Base-by-base conservation (phyloP, 495 filamentous ascomycete species). In the Hypoxylon crocopeplum region DNA sequence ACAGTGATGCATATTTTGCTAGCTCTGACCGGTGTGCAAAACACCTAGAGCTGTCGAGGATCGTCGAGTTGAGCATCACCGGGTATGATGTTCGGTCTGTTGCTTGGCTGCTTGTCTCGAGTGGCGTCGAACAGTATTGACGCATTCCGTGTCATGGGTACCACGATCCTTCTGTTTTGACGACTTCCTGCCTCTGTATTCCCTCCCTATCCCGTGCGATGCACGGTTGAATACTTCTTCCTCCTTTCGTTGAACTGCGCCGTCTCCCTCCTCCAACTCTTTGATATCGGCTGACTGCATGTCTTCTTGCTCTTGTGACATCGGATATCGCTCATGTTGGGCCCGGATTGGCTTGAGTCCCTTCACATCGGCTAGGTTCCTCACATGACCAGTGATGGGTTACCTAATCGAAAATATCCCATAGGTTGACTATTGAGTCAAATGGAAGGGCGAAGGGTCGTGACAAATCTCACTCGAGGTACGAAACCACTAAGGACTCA, bases 401-500 rank as follows among this genome's bases (percentile, higher is more conserved):
- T n/a, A n/a, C n/a, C n/a, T n/a, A n/a, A n/a, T n/a, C n/a, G n/a
- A n/a, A n/a, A n/a, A n/a, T n/a, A n/a, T n/a, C n/a, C n/a, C n/a
- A n/a, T n/a, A n/a, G n/a, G n/a, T n/a, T n/a, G n/a, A n/a, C n/a
- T n/a, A n/a, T n/a, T n/a, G 10, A 29, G 25, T 29, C 25, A 5
- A 34, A 12, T 7, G 7, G 7, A 7, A 7, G 12, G 12, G 32
- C 6, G n/a, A 6, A n/a, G 7, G 32, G 3, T 34, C 32, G 30
- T 53, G 42, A 64, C 44, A 37, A 34, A 38, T 12, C 60, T 64
- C 53, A 49, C 60, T 64, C 42, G 32, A 47, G 53, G 42, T 37
- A 53, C 22, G 24, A 54, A 42, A 36, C 17, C 42, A 44, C 24
- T 34, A 25, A 13, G 38, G 33, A 17, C 47, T 55, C 21, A 8